Evolutionary conservation across 257 asterid genomes (phyloP).

Genomic region (Lavandula angustifolia): DNA sequence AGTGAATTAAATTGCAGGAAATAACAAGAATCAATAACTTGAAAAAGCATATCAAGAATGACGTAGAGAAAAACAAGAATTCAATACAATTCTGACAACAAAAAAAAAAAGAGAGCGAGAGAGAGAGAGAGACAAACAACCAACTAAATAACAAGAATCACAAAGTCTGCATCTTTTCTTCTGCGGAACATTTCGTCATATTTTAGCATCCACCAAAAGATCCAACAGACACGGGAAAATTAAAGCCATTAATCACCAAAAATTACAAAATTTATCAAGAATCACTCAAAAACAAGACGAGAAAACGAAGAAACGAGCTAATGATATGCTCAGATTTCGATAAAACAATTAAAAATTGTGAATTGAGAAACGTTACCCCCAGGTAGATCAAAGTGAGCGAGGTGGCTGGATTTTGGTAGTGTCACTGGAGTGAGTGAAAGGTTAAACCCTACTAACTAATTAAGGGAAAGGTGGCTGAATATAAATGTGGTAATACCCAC

Average conservation of each 20-base stretch:
- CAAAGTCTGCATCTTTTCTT: conserved; percentile 2
- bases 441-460: no score
- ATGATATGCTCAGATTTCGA: conserved; percentile 3
- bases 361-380: conserved; percentile 25
- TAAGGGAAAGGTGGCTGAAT: no score
- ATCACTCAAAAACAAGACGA: background rate
- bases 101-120: background rate
- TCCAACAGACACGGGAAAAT: background rate
- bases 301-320: conserved; percentile 1
- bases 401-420: no score
- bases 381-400: conserved; percentile 18
- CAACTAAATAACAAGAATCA: conserved; percentile 2
- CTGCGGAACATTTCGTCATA: background rate
- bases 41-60: background rate
- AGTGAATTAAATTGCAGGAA: background rate
- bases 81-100: conserved; percentile 14
- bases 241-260: background rate
- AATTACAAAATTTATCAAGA: background rate
- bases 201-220: background rate
- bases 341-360: background rate
- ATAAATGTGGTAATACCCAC: no score
- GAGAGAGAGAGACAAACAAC: background rate
- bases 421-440: no score
- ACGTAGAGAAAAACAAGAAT: background rate
- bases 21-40: conserved; percentile 5